phyloP scores from a whole-genome alignment of 257 asterid species.

The Sherardia arvensis region DNA sequence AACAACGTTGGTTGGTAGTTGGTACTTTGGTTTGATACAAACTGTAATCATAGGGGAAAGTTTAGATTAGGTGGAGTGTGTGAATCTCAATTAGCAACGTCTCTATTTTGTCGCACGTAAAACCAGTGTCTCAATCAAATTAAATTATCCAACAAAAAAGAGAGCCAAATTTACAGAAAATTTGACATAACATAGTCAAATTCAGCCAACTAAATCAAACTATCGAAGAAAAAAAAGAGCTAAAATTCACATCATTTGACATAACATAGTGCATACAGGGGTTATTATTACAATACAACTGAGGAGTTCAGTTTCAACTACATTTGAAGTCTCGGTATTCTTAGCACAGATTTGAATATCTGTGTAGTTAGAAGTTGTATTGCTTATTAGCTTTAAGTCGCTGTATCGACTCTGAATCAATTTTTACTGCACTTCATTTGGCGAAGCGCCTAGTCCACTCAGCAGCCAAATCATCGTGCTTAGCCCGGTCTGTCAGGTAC shows the following conservation, averaged over 20 bases:
- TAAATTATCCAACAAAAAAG: neutral
- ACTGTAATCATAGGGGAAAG: neutral
- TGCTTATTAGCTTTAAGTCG: too few relatives aligned
- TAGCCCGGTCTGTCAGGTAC: conserved; percentile 60
- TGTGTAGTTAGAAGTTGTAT: neutral
- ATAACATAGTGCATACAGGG: neutral
- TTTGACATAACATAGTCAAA: neutral
- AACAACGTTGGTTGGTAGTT: neutral
- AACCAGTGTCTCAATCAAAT: neutral
- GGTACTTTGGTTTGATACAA: too few relatives aligned
- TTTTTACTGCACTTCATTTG: conserved; percentile 21
- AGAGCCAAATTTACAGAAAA: neutral
- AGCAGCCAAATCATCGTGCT: conserved; percentile 71
- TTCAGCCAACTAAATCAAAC: neutral
- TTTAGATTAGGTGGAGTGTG: neutral
- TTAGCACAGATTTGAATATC: neutral
- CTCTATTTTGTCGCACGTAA: neutral
- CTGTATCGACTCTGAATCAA: neutral
- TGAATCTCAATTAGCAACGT: neutral
- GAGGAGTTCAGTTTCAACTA: too few relatives aligned
- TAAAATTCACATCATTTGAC: neutral
- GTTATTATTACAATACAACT: too few relatives aligned
- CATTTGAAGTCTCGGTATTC: neutral
- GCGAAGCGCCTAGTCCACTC: conserved; percentile 89
- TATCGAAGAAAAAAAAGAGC: neutral